These are phyloP conservation scores for Chimonanthus praecox DNA, from an alignment of 164 flowering plant species.

Conservation along the genomic window DNA sequence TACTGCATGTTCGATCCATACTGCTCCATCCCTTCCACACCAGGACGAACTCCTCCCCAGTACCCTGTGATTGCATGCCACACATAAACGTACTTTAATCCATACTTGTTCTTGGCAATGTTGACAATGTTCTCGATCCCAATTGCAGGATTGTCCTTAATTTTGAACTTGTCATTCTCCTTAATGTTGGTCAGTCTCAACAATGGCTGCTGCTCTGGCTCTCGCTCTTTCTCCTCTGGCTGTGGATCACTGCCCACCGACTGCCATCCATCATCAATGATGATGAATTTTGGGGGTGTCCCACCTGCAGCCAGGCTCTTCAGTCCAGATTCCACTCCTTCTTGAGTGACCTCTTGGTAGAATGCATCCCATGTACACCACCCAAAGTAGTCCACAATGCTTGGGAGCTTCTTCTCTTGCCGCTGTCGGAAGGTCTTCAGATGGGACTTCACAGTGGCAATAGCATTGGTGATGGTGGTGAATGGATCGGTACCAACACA, in stretches of 20 bases:
- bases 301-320: constrained; percentile 54
- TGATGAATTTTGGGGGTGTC: constrained; percentile 52
- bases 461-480: constrained; percentile 31
- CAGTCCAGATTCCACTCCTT: constrained; percentile 57
- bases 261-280: constrained; percentile 76
- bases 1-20: constrained; percentile 52
- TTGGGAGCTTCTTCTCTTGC: constrained; percentile 78
- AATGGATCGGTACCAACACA: constrained; percentile 74
- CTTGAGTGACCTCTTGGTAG: constrained; percentile 51
- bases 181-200: constrained; percentile 60
- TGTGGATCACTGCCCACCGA: constrained; percentile 48
- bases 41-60: constrained; percentile 86
- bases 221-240: not conserved
- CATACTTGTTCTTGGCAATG: constrained; percentile 56
- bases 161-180: constrained; percentile 65
- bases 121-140: constrained; percentile 64
- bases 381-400: constrained; percentile 67
- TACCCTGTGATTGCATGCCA: constrained; percentile 93
- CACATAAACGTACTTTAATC: constrained; percentile 68
- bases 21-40: constrained; percentile 43
- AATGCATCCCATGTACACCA: constrained; percentile 94
- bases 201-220: constrained; percentile 19
- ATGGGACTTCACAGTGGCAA: not conserved
- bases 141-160: constrained; percentile 44
- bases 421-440: constrained; percentile 69